These are phyloP conservation scores for Nadsonia fulvescens DNA, from an alignment of 805 yeast genomes.

Conservation along the genomic window DNA sequence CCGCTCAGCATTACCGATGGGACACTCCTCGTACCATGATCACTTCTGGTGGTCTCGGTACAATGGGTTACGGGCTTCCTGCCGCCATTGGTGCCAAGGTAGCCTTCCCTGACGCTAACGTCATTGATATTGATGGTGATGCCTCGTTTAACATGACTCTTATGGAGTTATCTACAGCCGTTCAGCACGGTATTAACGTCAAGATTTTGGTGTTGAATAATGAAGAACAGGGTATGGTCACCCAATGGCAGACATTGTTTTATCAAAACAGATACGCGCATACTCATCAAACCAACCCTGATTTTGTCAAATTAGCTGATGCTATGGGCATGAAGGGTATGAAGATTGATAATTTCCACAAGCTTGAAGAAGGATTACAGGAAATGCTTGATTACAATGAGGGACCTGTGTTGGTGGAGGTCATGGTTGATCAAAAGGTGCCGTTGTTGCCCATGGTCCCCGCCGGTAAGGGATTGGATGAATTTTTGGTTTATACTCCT, in stretches of 20 bases:
- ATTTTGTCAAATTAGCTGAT: conserved; percentile 82
- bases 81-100: conserved; percentile 98
- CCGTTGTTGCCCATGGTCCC: conserved; percentile 98
- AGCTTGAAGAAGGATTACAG: conserved; percentile 37
- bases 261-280: conserved; percentile 96
- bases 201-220: conserved; percentile 81
- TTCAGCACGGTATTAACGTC: conserved; percentile 81
- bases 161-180: conserved; percentile 83
- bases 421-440: conserved; percentile 71
- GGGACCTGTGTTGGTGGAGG: conserved; percentile 86
- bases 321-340: conserved; percentile 85
- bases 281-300: conserved; percentile 90
- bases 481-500: conserved; percentile 75
- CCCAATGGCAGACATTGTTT: conserved; percentile 97
- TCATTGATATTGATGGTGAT: conserved; percentile 95
- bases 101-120: conserved; percentile 85
- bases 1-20: conserved; percentile 96
- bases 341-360: conserved; percentile 50
- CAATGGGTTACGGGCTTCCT: conserved; percentile 96
- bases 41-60: conserved; percentile 98
- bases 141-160: conserved; percentile 98
- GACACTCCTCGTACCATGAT: conserved; percentile 79
- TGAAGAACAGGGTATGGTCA: conserved; percentile 99
- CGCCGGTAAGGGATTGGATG: conserved; percentile 85
- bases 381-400: conserved; percentile 52